A percentile compares a stretch with the other conserved stretches of the same genome.
Evolutionary conservation across 176 grass and related monocot genomes (phyloP).

Genomic region (Triticum aestivum): DNA sequence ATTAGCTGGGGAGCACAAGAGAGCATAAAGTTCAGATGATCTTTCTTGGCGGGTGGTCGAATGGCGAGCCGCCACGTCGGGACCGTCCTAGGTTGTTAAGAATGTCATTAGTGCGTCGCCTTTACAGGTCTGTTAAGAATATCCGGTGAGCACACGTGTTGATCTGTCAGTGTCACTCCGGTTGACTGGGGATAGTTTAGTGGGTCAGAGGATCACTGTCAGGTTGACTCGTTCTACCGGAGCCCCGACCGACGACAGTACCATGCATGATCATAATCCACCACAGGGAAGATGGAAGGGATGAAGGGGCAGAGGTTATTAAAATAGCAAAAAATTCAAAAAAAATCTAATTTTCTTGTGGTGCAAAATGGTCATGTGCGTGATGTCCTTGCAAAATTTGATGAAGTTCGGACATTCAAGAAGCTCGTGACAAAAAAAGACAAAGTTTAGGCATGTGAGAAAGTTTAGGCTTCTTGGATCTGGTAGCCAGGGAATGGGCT

Average conservation of each 20-base stretch:
- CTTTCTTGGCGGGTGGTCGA: conserved; percentile 31
- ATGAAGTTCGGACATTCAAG: no score
- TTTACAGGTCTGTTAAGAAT: conserved; percentile 25
- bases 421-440: no score
- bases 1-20: conserved; percentile 60
- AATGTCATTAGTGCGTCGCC: conserved; percentile 21
- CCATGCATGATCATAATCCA: not conserved
- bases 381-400: no score
- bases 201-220: conserved; percentile 20
- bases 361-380: no score
- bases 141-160: not conserved
- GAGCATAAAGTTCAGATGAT: not conserved
- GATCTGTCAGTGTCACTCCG: not conserved
- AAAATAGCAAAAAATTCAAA: no score
- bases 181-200: conserved; percentile 18
- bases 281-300: not conserved
- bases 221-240: conserved; percentile 40
- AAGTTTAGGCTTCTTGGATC: no score
- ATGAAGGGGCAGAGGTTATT: no score
- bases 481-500: no score
- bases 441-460: no score
- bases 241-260: not conserved
- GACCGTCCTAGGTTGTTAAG: conserved; percentile 6
- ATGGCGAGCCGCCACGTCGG: conserved; percentile 35
- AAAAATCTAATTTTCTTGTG: no score